Percentiles rank a stretch among this genome's conserved stretches.
phyloP scores from a whole-genome alignment of 805 yeast species.

The Candida golubevii region DNA sequence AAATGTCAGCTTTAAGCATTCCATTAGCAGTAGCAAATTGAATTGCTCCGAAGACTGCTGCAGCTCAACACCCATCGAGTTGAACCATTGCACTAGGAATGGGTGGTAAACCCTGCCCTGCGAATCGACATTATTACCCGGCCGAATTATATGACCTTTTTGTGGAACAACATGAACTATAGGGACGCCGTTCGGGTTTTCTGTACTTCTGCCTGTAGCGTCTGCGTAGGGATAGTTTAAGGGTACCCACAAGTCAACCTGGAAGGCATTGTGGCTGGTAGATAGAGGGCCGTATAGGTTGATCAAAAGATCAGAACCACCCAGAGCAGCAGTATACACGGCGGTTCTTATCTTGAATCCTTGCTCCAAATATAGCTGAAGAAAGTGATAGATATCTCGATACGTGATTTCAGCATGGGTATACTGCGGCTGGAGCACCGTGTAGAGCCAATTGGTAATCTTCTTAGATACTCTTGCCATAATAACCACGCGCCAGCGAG shows the following conservation, averaged over 20 bases:
- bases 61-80: conserved; percentile 8
- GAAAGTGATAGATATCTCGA: conserved; percentile 54
- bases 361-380: conserved; percentile 42
- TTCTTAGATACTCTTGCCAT: conserved; percentile 27
- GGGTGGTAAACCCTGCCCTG: conserved; percentile 75
- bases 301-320: conserved; percentile 55
- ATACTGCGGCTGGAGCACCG: conserved; percentile 51
- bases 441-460: conserved; percentile 38
- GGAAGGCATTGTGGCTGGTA: conserved; percentile 27
- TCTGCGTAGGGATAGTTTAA: conserved; percentile 54
- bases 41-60: conserved; percentile 11
- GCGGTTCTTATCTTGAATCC: conserved; percentile 67
- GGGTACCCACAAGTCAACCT: conserved; percentile 76
- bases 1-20: conserved; percentile 32
- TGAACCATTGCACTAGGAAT: conserved; percentile 54
- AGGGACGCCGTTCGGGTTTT: conserved; percentile 45
- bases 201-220: neutral
- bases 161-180: conserved; percentile 58
- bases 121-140: conserved; percentile 63
- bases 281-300: conserved; percentile 57
- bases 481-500: neutral
- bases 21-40: conserved; percentile 30
- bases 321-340: conserved; percentile 46
- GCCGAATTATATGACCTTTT: conserved; percentile 42
- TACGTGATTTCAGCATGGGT: conserved; percentile 53